A percentile compares a stretch with the other conserved stretches of the same genome.
phyloP scores from a whole-genome alignment of 2,329 filamentous ascomycete genomes.

The Sporothrix pseudoabietina region DNA sequence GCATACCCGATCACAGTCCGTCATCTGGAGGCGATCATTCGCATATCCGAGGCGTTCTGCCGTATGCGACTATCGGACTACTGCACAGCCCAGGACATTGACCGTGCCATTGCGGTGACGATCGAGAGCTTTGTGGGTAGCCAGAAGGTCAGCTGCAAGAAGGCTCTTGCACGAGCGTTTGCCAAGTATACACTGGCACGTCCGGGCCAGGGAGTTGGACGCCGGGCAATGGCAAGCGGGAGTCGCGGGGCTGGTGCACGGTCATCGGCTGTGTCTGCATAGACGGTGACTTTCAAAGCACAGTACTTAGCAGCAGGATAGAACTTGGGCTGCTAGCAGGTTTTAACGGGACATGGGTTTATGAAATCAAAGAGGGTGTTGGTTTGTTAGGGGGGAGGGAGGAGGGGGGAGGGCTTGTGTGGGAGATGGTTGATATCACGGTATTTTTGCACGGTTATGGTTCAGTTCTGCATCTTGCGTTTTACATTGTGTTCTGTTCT shows the following conservation, averaged over 20 bases:
- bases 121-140: slow-evolving; percentile 95
- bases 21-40: slow-evolving; percentile 96
- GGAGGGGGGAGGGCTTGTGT: no score
- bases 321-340: background rate
- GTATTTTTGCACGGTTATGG: background rate
- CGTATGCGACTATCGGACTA: slow-evolving; percentile 99
- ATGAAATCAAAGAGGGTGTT: background rate
- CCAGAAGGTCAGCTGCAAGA: slow-evolving; percentile 97
- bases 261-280: background rate
- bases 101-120: slow-evolving; percentile 94
- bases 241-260: background rate
- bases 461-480: background rate
- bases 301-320: background rate
- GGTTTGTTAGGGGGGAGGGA: no score
- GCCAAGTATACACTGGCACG: slow-evolving; percentile 80
- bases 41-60: slow-evolving; percentile 90
- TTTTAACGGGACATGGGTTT: background rate
- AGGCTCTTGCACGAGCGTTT: slow-evolving; percentile 89
- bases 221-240: slow-evolving; percentile 33
- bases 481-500: background rate
- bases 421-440: slow-evolving; percentile 3
- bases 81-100: slow-evolving; percentile 85
- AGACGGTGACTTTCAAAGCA: background rate
- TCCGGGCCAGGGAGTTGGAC: slow-evolving; percentile 45
- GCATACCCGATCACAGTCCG: slow-evolving; percentile 98